phyloP scores from a whole-genome alignment of 768 basidiomycete species.

The Harrya chromipes region DNA sequence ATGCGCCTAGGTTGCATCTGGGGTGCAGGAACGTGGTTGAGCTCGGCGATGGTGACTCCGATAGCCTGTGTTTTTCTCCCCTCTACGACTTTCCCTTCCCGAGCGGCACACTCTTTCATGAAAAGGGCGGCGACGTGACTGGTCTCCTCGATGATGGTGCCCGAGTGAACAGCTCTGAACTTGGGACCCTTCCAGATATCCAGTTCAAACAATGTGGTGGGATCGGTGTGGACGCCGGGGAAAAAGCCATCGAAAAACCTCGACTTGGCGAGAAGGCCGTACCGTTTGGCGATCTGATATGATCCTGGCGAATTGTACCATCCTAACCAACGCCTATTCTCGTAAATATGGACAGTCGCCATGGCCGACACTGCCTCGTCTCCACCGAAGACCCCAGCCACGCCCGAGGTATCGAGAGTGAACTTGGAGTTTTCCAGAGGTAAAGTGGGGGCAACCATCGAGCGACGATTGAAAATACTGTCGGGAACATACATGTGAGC shows the following conservation, averaged over 20 bases:
- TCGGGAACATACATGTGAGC: constrained; percentile 24
- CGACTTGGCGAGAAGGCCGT: constrained; percentile 32
- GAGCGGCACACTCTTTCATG: constrained; percentile 19
- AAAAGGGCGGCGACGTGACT: constrained; percentile 33
- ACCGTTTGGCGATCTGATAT: constrained; percentile 34
- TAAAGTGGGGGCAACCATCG: constrained; percentile 10
- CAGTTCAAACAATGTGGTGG: constrained; percentile 31
- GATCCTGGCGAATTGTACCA: constrained; percentile 41
- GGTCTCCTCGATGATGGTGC: constrained; percentile 29
- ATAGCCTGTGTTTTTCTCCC: constrained; percentile 25
- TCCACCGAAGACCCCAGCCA: constrained; percentile 38
- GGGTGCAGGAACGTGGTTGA: constrained; percentile 20
- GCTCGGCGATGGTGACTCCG: constrained; percentile 28
- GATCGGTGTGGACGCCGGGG: constrained; percentile 33
- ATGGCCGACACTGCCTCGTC: constrained; percentile 39
- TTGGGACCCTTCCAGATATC: constrained; percentile 31
- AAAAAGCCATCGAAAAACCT: constrained; percentile 34
- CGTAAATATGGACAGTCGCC: constrained; percentile 35
- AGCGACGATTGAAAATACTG: constrained; percentile 14
- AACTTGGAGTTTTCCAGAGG: constrained; percentile 21
- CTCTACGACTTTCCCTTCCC: constrained; percentile 13
- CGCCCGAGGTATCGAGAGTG: constrained; percentile 31
- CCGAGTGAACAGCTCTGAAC: constrained; percentile 33
- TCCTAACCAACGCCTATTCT: constrained; percentile 33
- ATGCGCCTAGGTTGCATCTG: constrained; percentile 19